Percentiles rank a stretch among this genome's conserved stretches.
phyloP scores from a whole-genome alignment of 2,329 filamentous ascomycete species.

The Fusarium liriodendri region DNA sequence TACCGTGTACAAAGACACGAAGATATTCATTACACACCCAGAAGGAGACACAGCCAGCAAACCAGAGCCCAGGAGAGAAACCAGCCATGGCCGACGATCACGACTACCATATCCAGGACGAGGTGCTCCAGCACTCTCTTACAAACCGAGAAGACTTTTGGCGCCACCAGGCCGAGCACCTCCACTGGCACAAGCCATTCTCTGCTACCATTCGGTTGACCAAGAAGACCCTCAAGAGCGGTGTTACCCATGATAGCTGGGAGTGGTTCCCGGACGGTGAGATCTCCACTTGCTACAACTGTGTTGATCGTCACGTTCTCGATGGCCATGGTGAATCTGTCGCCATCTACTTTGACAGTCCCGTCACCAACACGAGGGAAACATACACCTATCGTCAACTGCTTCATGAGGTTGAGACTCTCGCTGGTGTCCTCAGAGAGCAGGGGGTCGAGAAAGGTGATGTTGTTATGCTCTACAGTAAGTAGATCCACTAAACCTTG shows the following conservation, averaged over 20 bases:
- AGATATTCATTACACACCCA: conserved; percentile 5
- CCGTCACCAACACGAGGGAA: conserved; percentile 80
- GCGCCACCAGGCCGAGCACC: conserved; percentile 76
- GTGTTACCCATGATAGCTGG: conserved; percentile 80
- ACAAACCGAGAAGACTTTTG: conserved; percentile 79
- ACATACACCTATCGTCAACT: conserved; percentile 80
- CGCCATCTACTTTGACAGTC: conserved; percentile 89
- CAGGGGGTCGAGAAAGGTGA: conserved; percentile 86
- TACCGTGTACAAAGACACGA: background rate
- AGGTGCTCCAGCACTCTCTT: conserved; percentile 68
- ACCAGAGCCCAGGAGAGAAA: background rate
- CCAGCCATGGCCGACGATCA: conserved; percentile 29
- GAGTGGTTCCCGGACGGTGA: conserved; percentile 91
- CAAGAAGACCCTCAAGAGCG: conserved; percentile 72
- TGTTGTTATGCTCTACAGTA: conserved; percentile 90
- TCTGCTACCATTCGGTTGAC: conserved; percentile 68
- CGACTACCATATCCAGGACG: conserved; percentile 58
- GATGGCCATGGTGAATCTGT: conserved; percentile 78
- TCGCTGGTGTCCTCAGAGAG: conserved; percentile 84
- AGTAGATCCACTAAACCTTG: conserved; percentile 43
- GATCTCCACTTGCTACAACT: conserved; percentile 93
- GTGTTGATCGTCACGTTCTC: conserved; percentile 87
- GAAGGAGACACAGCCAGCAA: background rate
- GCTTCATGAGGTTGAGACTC: conserved; percentile 81
- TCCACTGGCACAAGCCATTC: conserved; percentile 86